Base-by-base conservation (phyloP, 352 stramenopile species). In the Phytopythium vexans region DNA sequence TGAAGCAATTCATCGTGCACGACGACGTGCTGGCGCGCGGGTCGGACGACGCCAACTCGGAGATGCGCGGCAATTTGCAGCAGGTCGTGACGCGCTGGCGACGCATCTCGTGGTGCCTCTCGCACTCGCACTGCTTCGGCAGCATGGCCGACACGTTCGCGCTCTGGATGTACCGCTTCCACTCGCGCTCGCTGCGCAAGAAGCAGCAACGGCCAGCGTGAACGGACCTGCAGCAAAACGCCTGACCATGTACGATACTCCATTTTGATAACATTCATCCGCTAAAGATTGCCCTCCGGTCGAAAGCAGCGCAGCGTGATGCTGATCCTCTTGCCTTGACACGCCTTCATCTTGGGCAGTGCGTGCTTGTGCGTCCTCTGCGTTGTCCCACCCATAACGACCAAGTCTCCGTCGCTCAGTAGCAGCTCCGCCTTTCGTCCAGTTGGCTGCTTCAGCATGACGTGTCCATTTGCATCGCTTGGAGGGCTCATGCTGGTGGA, bases 321-420 rank as follows among this genome's bases (percentile, higher is more conserved):
- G 49, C 69, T 82, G 36, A 86, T 72, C 6, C 72, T 69, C 12
- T 58, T 59, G 9, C 72, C 62, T 8, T 33, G 43, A 49, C 75
- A 86, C 43, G 45, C 37, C 37, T 74, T 69, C 75, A 81, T 84
- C 56, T 88, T 95, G 7, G 85, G 85, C 32, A 92, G 64, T 57
- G 82, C 80, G 38, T 95, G 85, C 40, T 89, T 90, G 72, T 89
- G 79, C 11, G 80, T 89, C 49, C 64, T 54, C 57, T 95, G 85
- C 21, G 75, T 88, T 10, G 68, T 81, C 31, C 85, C 85, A 46
- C 85, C 85, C 85, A 95, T 95, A 39, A 95, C 58, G 15, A 92
- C 49, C 37, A 95, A 49, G 60, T 95, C 85, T 32, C 82, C 85
- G 56, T 93, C 77, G 9, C 62, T 49, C 9, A 93, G 57, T 32